Percentiles rank a stretch among this genome's conserved stretches.
Conservation (phyloP, 2,329 filamentous ascomycete species). For the Alternaria brassicae region DNA sequence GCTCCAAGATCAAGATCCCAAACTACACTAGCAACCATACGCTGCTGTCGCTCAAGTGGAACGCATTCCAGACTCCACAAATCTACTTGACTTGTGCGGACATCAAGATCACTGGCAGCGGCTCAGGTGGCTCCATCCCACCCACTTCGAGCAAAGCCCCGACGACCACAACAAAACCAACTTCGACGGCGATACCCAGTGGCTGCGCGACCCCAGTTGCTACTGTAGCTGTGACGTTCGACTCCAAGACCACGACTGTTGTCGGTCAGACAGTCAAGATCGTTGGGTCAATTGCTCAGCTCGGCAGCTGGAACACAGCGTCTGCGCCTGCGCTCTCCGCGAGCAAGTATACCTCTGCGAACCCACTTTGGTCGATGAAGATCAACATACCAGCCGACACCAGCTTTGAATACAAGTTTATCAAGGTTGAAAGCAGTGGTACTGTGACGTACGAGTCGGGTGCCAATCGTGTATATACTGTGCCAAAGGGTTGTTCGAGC, state of each 20-base stretch:
- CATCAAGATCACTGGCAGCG: conserved; percentile 37
- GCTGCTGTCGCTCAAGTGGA: conserved; percentile 43
- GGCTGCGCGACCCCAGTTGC: conserved; percentile 38
- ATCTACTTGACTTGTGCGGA: conserved; percentile 45
- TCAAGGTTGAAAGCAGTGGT: conserved; percentile 54
- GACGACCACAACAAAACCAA: conserved; percentile 17
- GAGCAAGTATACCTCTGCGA: conserved; percentile 51
- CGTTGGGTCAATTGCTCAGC: conserved; percentile 52
- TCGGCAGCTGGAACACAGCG: conserved; percentile 55
- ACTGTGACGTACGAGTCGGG: conserved; percentile 56
- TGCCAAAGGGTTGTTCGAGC: conserved; percentile 31
- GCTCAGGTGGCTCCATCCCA: conserved; percentile 17
- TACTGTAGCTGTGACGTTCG: conserved; percentile 52
- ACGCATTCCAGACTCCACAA: conserved; percentile 45
- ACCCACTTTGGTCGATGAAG: conserved; percentile 57
- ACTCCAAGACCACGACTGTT: conserved; percentile 57
- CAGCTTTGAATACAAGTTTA: conserved; percentile 57
- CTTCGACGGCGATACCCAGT: conserved; percentile 19
- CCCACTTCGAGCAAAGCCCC: conserved; percentile 27
- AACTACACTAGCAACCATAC: conserved; percentile 44
- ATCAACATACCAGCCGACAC: conserved; percentile 53
- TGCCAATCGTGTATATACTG: conserved; percentile 52
- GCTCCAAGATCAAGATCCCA: conserved; percentile 43
- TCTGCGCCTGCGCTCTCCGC: conserved; percentile 52
- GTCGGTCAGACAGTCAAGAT: conserved; percentile 59